Percentiles rank a stretch among this genome's conserved stretches.
Evolutionary conservation across 1,284 basidiomycete species (phyloP).

Genomic region (Trametes polyzona): DNA sequence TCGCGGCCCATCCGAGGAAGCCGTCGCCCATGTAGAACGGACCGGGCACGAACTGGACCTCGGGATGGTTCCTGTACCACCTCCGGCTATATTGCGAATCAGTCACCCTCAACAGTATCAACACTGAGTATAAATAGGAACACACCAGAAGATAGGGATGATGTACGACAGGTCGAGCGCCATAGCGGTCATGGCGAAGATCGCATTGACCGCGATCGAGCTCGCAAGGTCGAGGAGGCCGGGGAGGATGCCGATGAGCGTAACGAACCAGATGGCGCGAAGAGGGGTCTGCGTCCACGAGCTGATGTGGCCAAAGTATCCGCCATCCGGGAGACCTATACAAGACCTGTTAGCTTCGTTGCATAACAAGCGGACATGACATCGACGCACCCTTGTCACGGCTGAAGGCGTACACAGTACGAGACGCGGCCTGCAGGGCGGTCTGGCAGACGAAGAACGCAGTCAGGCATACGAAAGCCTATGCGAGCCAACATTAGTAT

Average conservation of each 20-base stretch:
- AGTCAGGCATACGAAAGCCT: constrained; percentile 77
- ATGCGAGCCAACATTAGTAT: background rate
- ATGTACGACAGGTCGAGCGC: constrained; percentile 74
- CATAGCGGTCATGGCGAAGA: constrained; percentile 83
- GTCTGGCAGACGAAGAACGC: constrained; percentile 86
- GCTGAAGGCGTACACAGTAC: constrained; percentile 90
- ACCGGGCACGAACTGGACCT: constrained; percentile 86
- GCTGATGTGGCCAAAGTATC: constrained; percentile 78
- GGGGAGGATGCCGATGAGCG: constrained; percentile 71
- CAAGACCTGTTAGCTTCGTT: background rate
- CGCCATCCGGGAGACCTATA: constrained; percentile 78
- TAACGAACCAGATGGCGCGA: constrained; percentile 81
- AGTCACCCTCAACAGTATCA: background rate
- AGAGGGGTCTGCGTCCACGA: constrained; percentile 75
- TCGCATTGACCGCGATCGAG: constrained; percentile 78
- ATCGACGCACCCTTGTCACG: constrained; percentile 67
- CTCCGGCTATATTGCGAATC: constrained; percentile 48
- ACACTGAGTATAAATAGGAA: background rate
- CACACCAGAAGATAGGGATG: constrained; percentile 68
- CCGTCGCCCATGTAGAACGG: constrained; percentile 87
- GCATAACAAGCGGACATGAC: background rate
- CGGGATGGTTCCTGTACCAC: constrained; percentile 78
- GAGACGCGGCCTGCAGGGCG: constrained; percentile 83
- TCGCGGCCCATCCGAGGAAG: constrained; percentile 64
- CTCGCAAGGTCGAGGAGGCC: constrained; percentile 80